Percentiles rank a stretch among this genome's conserved stretches.
These are phyloP conservation scores for Elongisporangium prolatum DNA, from an alignment of 352 stramenopile species.

Conservation along the genomic window DNA sequence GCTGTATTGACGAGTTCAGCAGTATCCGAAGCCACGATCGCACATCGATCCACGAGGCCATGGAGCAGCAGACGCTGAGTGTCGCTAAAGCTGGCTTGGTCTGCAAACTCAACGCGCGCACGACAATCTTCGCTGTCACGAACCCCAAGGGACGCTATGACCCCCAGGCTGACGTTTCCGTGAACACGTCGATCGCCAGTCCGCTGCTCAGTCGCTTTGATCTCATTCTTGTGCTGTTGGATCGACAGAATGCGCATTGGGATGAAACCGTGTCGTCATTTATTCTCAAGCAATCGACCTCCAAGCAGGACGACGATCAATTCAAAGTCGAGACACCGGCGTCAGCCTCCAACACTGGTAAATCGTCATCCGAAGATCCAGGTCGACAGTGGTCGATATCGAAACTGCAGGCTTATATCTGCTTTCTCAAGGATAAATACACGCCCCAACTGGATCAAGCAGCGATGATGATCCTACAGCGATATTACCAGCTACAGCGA, in stretches of 20 bases:
- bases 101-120: slow-evolving; percentile 94
- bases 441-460: slow-evolving; percentile 74
- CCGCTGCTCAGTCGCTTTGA: slow-evolving; percentile 98
- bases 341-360: slow-evolving; percentile 5
- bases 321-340: slow-evolving; percentile 19
- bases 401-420: slow-evolving; percentile 92
- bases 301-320: slow-evolving; percentile 19
- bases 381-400: slow-evolving; percentile 76
- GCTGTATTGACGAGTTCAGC: slow-evolving; percentile 98
- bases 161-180: slow-evolving; percentile 80
- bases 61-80: slow-evolving; percentile 98
- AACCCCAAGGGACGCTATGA: slow-evolving; percentile 92
- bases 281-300: slow-evolving; percentile 88
- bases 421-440: slow-evolving; percentile 87
- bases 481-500: slow-evolving; percentile 88
- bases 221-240: slow-evolving; percentile 94
- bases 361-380: slow-evolving; percentile 7
- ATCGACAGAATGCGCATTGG: slow-evolving; percentile 83
- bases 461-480: slow-evolving; percentile 85
- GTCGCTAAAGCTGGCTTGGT: slow-evolving; percentile 97
- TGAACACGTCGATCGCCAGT: slow-evolving; percentile 95
- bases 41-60: slow-evolving; percentile 95
- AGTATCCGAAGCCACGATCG: slow-evolving; percentile 93
- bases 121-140: slow-evolving; percentile 95
- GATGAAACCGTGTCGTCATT: slow-evolving; percentile 94